Evolutionary conservation across 2,329 filamentous ascomycete species (phyloP).

Genomic region (Delphinella strobiligena): DNA sequence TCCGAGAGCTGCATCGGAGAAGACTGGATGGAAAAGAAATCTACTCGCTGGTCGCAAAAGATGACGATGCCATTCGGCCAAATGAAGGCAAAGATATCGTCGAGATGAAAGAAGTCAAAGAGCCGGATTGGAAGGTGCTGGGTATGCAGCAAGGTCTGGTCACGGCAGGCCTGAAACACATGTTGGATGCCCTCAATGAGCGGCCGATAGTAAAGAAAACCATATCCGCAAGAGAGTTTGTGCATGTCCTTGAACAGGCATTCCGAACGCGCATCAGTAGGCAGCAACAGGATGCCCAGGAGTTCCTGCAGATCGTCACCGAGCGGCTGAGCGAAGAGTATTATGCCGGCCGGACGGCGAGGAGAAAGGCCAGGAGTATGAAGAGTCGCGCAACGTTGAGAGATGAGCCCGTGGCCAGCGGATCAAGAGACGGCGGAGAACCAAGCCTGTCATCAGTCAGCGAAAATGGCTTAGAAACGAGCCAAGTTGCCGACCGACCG

Average conservation of each 20-base stretch:
- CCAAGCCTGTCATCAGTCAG: background rate
- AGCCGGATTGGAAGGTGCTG: slow-evolving; percentile 35
- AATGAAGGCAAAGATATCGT: slow-evolving; percentile 42
- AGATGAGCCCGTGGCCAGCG: background rate
- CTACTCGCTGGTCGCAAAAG: slow-evolving; percentile 40
- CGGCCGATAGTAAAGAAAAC: slow-evolving; percentile 88
- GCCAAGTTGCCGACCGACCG: slow-evolving; percentile 6
- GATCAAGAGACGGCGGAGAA: background rate
- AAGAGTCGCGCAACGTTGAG: slow-evolving; percentile 2
- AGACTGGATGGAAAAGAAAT: slow-evolving; percentile 65
- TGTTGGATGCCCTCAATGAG: slow-evolving; percentile 86
- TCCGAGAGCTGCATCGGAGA: slow-evolving; percentile 78
- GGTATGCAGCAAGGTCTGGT: slow-evolving; percentile 69
- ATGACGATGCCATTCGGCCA: slow-evolving; percentile 39
- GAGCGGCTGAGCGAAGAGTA: slow-evolving; percentile 92
- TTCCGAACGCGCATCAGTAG: slow-evolving; percentile 85
- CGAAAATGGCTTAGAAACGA: slow-evolving; percentile 5
- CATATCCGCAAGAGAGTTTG: slow-evolving; percentile 76
- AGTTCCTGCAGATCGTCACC: slow-evolving; percentile 87
- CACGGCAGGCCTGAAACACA: slow-evolving; percentile 78
- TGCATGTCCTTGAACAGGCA: slow-evolving; percentile 68
- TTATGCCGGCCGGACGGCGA: slow-evolving; percentile 66
- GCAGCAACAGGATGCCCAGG: slow-evolving; percentile 94
- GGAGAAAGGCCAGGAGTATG: slow-evolving; percentile 40
- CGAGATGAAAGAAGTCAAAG: slow-evolving; percentile 21